Conservation (phyloP, 441 rosid species). For the Jatropha multifida region DNA sequence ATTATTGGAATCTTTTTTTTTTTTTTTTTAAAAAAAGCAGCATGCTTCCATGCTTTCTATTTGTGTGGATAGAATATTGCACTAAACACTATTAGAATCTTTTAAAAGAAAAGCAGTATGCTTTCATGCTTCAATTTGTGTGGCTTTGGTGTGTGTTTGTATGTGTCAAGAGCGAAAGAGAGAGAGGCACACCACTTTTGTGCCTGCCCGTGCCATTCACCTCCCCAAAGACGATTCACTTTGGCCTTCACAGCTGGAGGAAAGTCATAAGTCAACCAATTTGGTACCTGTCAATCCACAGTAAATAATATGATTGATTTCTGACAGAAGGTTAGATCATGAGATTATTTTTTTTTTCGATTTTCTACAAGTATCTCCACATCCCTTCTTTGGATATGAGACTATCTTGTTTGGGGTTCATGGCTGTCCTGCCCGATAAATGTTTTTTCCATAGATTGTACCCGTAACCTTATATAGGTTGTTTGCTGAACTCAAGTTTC, state of each 20-base stretch:
- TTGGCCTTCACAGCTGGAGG: conserved; percentile 91
- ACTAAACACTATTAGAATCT: neutral
- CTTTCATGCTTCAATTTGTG: neutral
- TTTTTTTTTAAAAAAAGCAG: no score
- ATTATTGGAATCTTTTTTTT: no score
- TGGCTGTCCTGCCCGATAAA: no score
- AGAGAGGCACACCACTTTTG: conserved; percentile 70
- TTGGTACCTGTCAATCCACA: conserved; percentile 63
- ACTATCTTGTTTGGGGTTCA: no score
- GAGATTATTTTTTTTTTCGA: no score
- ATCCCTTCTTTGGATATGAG: no score
- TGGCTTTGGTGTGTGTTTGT: neutral
- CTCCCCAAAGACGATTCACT: conserved; percentile 96
- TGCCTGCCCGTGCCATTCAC: conserved; percentile 99
- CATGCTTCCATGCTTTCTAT: no score
- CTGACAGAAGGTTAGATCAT: neutral
- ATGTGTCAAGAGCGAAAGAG: neutral
- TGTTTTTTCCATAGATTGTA: no score
- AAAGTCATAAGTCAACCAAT: conserved; percentile 89
- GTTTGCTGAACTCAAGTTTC: no score
- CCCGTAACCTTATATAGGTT: no score
- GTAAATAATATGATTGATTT: neutral
- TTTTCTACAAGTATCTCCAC: no score
- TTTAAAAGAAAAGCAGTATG: neutral
- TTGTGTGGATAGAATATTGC: no score